These are phyloP conservation scores for Micractinium conductrix DNA, from an alignment of 139 green algal genomes.

Conservation along the genomic window DNA sequence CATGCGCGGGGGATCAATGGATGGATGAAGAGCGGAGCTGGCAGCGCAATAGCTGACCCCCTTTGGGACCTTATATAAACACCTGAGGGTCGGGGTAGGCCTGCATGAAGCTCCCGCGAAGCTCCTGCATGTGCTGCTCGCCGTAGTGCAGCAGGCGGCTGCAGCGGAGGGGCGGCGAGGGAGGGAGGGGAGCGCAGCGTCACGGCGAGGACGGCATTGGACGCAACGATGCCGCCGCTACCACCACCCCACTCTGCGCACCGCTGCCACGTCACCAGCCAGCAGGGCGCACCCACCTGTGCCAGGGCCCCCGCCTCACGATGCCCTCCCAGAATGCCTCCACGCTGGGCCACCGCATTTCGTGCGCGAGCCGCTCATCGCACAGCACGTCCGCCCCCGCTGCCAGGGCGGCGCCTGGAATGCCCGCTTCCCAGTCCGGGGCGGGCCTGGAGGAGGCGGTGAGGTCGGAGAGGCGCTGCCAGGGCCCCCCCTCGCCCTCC, in stretches of 20 bases:
- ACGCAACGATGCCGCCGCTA: background rate
- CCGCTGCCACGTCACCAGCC: too few relatives aligned
- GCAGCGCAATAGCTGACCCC: too few relatives aligned
- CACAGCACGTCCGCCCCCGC: background rate
- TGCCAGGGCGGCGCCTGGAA: conserved; percentile 1
- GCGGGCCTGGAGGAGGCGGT: conserved; percentile 1
- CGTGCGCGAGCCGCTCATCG: conserved; percentile 7
- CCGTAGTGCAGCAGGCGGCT: conserved; percentile 27
- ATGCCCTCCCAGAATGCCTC: conserved; percentile 30
- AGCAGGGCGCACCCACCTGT: background rate
- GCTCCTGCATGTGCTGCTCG: conserved; percentile 23
- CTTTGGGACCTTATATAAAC: too few relatives aligned
- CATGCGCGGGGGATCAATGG: too few relatives aligned
- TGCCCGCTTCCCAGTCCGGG: conserved; percentile 25
- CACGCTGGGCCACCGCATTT: conserved; percentile 24
- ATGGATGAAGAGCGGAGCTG: too few relatives aligned
- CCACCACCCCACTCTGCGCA: too few relatives aligned
- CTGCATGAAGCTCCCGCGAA: conserved; percentile 25
- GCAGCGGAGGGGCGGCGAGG: background rate
- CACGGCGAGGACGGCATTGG: background rate
- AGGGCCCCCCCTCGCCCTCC: conserved; percentile 35
- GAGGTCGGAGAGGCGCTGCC: conserved; percentile 35
- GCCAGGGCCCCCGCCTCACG: conserved; percentile 14
- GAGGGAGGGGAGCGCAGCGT: too few relatives aligned
- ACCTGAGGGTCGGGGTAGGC: conserved; percentile 9